phyloP scores from a whole-genome alignment of 495 filamentous ascomycete species.

The Aspergillus hancockii region DNA sequence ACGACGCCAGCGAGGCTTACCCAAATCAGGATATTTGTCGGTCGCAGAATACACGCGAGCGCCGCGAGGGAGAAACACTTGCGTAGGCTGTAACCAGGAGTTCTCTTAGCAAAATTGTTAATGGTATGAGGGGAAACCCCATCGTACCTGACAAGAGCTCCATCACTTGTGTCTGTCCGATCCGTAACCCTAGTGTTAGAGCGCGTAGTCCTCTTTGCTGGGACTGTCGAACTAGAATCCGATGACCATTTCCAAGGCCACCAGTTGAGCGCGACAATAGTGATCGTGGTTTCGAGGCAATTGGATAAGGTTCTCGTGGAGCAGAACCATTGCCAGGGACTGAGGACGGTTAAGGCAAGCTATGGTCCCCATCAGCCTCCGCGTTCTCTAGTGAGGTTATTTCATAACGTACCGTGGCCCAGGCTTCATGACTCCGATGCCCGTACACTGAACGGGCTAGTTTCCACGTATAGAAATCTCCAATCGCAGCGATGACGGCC shows the following conservation, averaged over 20 bases:
- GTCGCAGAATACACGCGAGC: conserved; percentile 81
- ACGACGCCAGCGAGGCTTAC: conserved; percentile 52
- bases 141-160: conserved; percentile 21
- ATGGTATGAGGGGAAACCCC: neutral
- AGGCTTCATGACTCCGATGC: conserved; percentile 58
- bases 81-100: conserved; percentile 47
- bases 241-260: conserved; percentile 82
- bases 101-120: conserved; percentile 4
- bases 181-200: neutral
- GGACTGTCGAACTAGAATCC: neutral
- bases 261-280: conserved; percentile 71
- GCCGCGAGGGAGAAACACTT: conserved; percentile 74
- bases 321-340: conserved; percentile 97
- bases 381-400: neutral
- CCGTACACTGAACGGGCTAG: conserved; percentile 76
- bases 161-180: neutral
- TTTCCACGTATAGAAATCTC: conserved; percentile 90
- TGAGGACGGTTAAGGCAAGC: conserved; percentile 69
- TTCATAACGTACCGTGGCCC: conserved; percentile 61
- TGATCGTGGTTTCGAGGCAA: conserved; percentile 86
- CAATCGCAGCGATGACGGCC: conserved; percentile 71
- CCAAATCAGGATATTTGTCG: conserved; percentile 92
- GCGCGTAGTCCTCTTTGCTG: neutral
- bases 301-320: conserved; percentile 93
- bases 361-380: conserved; percentile 23